Evolutionary conservation across 352 stramenopile species (phyloP).

Genomic region (Globisporangium irregulare): DNA sequence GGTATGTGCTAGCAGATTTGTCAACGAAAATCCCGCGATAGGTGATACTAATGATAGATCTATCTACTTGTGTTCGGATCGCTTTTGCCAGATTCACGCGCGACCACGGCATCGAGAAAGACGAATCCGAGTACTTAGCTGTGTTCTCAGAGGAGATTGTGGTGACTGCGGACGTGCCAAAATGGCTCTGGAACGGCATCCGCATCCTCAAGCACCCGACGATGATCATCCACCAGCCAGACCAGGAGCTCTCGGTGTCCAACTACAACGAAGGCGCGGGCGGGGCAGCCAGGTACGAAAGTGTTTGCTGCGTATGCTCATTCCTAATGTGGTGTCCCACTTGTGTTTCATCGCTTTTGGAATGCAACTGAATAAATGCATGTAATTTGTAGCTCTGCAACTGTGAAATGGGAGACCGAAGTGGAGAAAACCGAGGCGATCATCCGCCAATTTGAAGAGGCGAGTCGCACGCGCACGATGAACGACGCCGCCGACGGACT

Average conservation of each 20-base stretch:
- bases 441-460: constrained; percentile 76
- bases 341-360: not conserved
- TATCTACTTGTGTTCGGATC: not conserved
- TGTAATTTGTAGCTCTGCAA: constrained; percentile 26
- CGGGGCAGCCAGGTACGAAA: constrained; percentile 26
- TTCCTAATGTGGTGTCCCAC: not conserved
- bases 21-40: not conserved
- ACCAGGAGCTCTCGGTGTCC: constrained; percentile 43
- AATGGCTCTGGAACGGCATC: constrained; percentile 84
- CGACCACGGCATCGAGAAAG: constrained; percentile 84
- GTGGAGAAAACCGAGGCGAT: constrained; percentile 81
- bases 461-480: constrained; percentile 57
- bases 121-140: constrained; percentile 83
- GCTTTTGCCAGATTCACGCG: constrained; percentile 58
- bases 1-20: constrained; percentile 20
- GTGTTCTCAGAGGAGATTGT: constrained; percentile 83
- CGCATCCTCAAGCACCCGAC: constrained; percentile 83
- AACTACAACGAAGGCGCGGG: constrained; percentile 30
- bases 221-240: constrained; percentile 82
- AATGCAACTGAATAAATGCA: not conserved
- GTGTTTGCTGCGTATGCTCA: not conserved
- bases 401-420: constrained; percentile 74
- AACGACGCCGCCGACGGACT: constrained; percentile 46
- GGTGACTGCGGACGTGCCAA: constrained; percentile 63
- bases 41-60: not conserved